These are phyloP conservation scores for Chenopodium quinoa DNA, from an alignment of 148 eudicot genomes.

Conservation along the genomic window DNA sequence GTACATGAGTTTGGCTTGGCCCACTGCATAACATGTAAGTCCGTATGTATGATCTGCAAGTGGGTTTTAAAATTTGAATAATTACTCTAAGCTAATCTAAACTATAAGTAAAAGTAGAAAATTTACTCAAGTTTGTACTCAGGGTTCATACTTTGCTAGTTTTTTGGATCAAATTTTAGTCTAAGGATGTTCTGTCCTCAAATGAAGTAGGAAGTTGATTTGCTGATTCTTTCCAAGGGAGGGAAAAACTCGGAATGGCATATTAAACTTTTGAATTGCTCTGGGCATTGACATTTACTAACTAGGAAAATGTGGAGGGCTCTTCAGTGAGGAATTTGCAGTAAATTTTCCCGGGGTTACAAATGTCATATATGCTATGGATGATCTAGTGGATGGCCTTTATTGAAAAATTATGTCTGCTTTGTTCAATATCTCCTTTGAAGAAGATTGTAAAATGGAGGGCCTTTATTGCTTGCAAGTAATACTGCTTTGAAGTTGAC, in stretches of 20 bases:
- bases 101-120: background rate
- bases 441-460: background rate
- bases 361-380: background rate
- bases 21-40: background rate
- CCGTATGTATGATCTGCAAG: background rate
- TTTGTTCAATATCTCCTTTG: background rate
- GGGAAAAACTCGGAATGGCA: background rate
- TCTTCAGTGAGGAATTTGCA: background rate
- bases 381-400: background rate
- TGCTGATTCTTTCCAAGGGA: background rate
- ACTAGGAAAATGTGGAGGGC: background rate
- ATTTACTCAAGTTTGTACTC: background rate
- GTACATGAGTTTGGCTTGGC: background rate
- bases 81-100: background rate
- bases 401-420: background rate
- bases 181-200: background rate
- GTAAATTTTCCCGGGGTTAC: background rate
- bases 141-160: background rate
- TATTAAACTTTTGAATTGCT: background rate
- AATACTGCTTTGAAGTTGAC: background rate
- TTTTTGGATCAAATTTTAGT: background rate
- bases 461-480: background rate
- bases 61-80: background rate
- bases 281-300: background rate
- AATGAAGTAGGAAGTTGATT: background rate